Conservation (phyloP, 2,329 filamentous ascomycete genomes). For the Ilyonectria sp. region DNA sequence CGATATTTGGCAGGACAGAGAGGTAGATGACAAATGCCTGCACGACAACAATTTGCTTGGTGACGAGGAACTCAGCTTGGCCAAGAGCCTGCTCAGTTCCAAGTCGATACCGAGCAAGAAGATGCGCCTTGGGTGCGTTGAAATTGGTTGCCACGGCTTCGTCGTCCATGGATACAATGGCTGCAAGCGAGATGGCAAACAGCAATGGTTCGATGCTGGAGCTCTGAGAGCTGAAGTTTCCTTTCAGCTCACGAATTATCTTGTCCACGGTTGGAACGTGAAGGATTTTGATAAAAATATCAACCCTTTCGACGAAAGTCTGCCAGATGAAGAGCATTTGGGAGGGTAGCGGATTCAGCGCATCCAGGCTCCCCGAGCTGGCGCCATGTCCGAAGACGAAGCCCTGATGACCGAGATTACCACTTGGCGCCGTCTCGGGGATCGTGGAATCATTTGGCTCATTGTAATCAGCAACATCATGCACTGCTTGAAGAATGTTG, state of each 20-base stretch:
- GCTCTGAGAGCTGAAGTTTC: constrained; percentile 39
- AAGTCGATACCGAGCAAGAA: constrained; percentile 39
- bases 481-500: constrained; percentile 50
- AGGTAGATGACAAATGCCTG: constrained; percentile 49
- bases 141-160: constrained; percentile 39
- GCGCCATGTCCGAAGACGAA: constrained; percentile 42
- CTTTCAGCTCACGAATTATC: constrained; percentile 34
- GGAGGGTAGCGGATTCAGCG: constrained; percentile 45
- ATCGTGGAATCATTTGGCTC: constrained; percentile 14
- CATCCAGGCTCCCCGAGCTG: constrained; percentile 27
- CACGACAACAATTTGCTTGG: constrained; percentile 42
- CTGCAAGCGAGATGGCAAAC: constrained; percentile 47
- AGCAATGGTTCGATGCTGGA: constrained; percentile 43
- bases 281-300: constrained; percentile 52
- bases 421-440: background rate
- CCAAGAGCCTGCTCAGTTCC: constrained; percentile 46
- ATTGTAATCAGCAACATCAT: constrained; percentile 41
- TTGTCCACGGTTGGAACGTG: constrained; percentile 40
- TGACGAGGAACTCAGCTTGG: constrained; percentile 40
- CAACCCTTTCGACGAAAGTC: constrained; percentile 48
- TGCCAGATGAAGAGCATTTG: constrained; percentile 51
- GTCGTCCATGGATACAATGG: constrained; percentile 46
- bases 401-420: constrained; percentile 22
- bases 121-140: constrained; percentile 30
- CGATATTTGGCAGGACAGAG: constrained; percentile 39